A percentile compares a stretch with the other conserved stretches of the same genome.
These are phyloP conservation scores for Guyanaporus albipodus DNA, from an alignment of 768 basidiomycete species.

Conservation along the genomic window DNA sequence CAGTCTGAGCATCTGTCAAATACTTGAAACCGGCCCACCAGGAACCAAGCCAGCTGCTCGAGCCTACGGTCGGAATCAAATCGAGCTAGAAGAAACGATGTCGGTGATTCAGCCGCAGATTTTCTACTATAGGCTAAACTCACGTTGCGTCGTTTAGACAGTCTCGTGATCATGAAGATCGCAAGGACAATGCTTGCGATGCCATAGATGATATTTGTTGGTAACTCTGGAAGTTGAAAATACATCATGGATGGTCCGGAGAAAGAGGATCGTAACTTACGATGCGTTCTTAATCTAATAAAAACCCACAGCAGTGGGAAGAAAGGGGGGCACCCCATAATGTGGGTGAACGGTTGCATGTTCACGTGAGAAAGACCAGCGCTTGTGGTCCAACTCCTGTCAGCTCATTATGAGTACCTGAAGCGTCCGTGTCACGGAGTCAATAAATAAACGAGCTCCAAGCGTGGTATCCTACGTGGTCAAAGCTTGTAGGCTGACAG, in stretches of 20 bases:
- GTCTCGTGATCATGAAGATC: not conserved
- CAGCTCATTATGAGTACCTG: no score
- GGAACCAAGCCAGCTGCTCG: conserved; percentile 3
- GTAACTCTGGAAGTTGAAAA: not conserved
- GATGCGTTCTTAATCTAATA: no score
- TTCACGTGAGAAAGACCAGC: no score
- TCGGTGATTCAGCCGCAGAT: not conserved
- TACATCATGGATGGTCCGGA: not conserved
- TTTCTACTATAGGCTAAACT: not conserved
- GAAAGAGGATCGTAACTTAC: no score
- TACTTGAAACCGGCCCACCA: conserved; percentile 16
- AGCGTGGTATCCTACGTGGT: no score
- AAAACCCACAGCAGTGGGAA: no score
- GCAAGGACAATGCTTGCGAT: not conserved
- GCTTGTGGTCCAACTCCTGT: no score
- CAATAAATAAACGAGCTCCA: no score
- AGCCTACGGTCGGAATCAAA: not conserved
- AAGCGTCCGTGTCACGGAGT: no score
- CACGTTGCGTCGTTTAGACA: not conserved
- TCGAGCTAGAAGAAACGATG: not conserved
- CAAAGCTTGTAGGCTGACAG: no score
- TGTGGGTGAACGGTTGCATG: no score
- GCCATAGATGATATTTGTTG: not conserved
- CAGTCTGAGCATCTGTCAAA: conserved; percentile 7
- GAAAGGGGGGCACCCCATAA: no score